Base-by-base conservation (phyloP, 441 rosid genomes). In the Jatropha multifida region DNA sequence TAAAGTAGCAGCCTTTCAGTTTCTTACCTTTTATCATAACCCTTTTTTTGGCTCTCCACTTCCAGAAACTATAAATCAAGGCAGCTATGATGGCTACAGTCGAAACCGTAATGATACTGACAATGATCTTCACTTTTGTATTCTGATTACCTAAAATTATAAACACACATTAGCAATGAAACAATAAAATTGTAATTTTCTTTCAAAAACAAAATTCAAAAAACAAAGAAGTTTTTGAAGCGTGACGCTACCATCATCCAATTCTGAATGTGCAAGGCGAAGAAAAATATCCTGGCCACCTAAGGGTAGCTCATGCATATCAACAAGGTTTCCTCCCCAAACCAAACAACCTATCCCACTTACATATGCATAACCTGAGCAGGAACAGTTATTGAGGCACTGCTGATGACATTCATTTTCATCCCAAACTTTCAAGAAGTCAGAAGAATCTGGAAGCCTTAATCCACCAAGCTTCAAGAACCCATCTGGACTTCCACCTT, bases 281-380 rank as follows among this genome's bases (percentile, higher is more conserved):
- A 74, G 72, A 56, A 23, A 56, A 74, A 74, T 65, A 74, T 74
- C 66, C 26, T 74, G 77, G 56, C 77, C 77, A 10, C 65, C 77
- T 27, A 42, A 26, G 2, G 72, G 72, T 38, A 74, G 42, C 54
- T 27, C 65, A 7, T 42, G 77, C 77, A 56, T 74, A 74, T 74
- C 77, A 23, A 74, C 59, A 9, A 74, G 77, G 6, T 55, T 48
- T 56, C 65, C 72, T 41, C 32, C 27, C 77, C 77, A 74, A 42
- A 42, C 48, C 66, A 74, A 42, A 67, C 77, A 74, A 8, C 77
- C 77, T 8, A 74, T 74, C 4, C 65, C 65, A 66, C 58, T 23
- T 32, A 56, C 77, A 74, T 66, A 74, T 56, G 72, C 72, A 74
- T 74, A 74, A 44, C 72, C 72, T 4, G 72, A 55, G 42, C 77